Conservation (phyloP, 2,329 filamentous ascomycete species). For the Ampelomyces quisqualis region DNA sequence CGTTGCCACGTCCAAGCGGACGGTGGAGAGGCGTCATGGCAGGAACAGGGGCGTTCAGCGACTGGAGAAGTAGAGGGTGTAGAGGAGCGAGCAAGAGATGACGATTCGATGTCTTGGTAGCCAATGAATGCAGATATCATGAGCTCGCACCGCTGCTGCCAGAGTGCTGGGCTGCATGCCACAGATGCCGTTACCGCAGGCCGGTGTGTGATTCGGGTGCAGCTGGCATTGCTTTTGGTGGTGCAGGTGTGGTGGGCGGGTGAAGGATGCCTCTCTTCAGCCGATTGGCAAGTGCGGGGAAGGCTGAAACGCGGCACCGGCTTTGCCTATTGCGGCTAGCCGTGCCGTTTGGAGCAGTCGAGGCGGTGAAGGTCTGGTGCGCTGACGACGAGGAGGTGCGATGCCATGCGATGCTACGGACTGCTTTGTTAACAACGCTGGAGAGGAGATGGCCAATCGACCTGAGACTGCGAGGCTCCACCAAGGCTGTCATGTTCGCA, state of each 20-base stretch:
- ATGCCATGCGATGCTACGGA: slow-evolving; percentile 16
- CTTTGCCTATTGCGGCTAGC: slow-evolving; percentile 18
- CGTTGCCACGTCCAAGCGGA: slow-evolving; percentile 1
- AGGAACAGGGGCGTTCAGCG: neutral
- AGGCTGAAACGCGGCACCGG: slow-evolving; percentile 24
- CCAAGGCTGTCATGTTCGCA: too few species aligned
- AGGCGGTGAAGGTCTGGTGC: slow-evolving; percentile 32
- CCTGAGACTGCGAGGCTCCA: too few species aligned
- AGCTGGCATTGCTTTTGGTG: slow-evolving; percentile 9
- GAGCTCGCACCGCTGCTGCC: neutral
- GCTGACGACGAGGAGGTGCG: too few species aligned
- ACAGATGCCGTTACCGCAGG: too few species aligned
- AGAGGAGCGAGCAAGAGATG: neutral
- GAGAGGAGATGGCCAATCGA: slow-evolving; percentile 9
- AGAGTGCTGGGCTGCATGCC: neutral
- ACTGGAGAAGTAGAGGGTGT: neutral
- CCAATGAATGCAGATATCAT: neutral
- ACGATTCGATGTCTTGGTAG: neutral
- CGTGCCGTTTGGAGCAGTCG: slow-evolving; percentile 15
- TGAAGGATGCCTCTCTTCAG: slow-evolving; percentile 6
- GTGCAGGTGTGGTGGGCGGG: slow-evolving; percentile 3
- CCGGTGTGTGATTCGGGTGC: slow-evolving; percentile 6
- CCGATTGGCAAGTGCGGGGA: slow-evolving; percentile 28
- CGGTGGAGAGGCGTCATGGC: neutral
- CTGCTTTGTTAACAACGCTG: too few species aligned